phyloP scores from a whole-genome alignment of 2,329 filamentous ascomycete genomes.

The Plenodomus lindquistii region DNA sequence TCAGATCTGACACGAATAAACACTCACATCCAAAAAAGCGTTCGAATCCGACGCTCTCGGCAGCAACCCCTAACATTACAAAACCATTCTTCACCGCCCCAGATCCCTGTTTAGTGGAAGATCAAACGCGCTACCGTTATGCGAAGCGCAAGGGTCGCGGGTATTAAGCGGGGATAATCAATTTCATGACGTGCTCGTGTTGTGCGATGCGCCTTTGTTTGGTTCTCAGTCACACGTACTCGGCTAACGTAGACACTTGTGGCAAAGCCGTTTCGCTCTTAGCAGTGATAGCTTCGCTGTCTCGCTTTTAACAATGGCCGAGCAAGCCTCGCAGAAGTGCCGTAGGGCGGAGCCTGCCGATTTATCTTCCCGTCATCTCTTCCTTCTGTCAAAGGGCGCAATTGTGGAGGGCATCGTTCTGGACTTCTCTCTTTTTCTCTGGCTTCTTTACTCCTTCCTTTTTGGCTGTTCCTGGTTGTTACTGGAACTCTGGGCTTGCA shows the following conservation, averaged over 20 bases:
- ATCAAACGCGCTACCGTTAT: background rate
- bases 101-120: background rate
- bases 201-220: conserved; percentile 3
- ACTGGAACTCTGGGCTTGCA: background rate
- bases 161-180: conserved; percentile 4
- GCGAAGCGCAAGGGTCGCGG: background rate
- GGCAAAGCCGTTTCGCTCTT: background rate
- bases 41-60: background rate
- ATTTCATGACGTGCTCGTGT: conserved; percentile 7
- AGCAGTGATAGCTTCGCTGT: too few species aligned
- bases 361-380: background rate
- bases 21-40: too few species aligned
- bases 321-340: conserved; percentile 2
- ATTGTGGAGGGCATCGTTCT: background rate
- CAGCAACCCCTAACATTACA: too few species aligned
- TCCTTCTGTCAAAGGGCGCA: background rate
- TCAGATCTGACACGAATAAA: too few species aligned
- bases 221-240: background rate
- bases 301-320: conserved; percentile 1
- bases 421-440: background rate
- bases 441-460: background rate
- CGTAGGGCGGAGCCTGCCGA: background rate
- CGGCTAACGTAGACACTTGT: background rate
- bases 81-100: background rate
- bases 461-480: background rate